Percentiles rank a stretch among this genome's conserved stretches.
Evolutionary conservation across 768 basidiomycete species (phyloP).

Genomic region (Serpula lacrymans): DNA sequence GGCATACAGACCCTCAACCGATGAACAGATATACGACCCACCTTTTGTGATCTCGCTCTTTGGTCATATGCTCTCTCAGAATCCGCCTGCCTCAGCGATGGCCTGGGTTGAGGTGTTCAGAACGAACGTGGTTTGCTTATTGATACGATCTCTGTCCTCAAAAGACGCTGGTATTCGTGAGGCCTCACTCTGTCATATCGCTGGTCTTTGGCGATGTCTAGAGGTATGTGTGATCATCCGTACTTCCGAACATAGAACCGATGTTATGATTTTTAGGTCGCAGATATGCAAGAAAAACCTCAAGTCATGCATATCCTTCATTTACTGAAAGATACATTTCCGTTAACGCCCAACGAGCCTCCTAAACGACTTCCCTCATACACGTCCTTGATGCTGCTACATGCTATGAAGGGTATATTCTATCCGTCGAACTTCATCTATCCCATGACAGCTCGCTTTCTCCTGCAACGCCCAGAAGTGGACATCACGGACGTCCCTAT

Average conservation of each 20-base stretch:
- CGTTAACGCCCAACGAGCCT: constrained; percentile 33
- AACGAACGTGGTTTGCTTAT: constrained; percentile 71
- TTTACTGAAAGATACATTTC: constrained; percentile 57
- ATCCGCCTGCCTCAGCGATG: constrained; percentile 52
- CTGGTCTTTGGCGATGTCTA: constrained; percentile 55
- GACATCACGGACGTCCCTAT: constrained; percentile 86
- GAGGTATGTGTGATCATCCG: constrained; percentile 40
- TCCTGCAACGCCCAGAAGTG: constrained; percentile 82
- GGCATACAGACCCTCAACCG: constrained; percentile 19
- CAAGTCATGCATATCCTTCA: constrained; percentile 72
- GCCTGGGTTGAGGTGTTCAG: constrained; percentile 87
- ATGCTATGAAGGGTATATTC: constrained; percentile 79
- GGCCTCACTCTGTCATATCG: constrained; percentile 58
- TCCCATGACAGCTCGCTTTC: constrained; percentile 80
- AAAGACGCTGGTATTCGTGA: constrained; percentile 58
- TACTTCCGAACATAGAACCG: not conserved
- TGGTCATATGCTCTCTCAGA: constrained; percentile 59
- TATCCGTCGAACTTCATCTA: constrained; percentile 89
- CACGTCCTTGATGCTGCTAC: constrained; percentile 76
- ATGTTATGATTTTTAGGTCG: constrained; percentile 32
- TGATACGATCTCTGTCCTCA: constrained; percentile 70
- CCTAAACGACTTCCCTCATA: constrained; percentile 69
- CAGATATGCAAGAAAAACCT: constrained; percentile 73
- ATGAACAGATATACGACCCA: constrained; percentile 70
- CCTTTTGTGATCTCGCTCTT: constrained; percentile 69